Percentiles rank a stretch among this genome's conserved stretches.
Evolutionary conservation across 129 eudicot species (phyloP).

Genomic region (Sambucus nigra): DNA sequence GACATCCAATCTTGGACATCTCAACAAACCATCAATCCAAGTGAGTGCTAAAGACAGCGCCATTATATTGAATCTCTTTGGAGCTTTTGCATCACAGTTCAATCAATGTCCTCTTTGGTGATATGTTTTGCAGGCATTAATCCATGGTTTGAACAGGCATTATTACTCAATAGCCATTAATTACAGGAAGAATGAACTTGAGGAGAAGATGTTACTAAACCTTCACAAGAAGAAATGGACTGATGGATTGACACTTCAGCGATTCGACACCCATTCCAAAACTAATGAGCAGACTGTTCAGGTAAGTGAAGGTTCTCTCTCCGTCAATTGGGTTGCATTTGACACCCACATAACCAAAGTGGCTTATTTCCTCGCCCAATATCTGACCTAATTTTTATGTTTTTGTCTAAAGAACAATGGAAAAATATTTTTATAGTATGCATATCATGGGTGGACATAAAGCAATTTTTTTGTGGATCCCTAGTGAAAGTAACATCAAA

Average conservation of each 20-base stretch:
- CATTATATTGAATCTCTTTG: not conserved
- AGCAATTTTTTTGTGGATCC: no score
- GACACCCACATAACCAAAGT: not conserved
- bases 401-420: no score
- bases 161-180: slow-evolving; percentile 84
- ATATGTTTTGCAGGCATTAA: slow-evolving; percentile 53
- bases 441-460: no score
- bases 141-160: slow-evolving; percentile 90
- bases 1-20: slow-evolving; percentile 94
- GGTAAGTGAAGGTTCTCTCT: slow-evolving; percentile 26
- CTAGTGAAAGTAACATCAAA: no score
- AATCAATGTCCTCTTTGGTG: not conserved
- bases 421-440: no score
- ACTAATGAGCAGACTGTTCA: slow-evolving; percentile 87
- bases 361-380: no score
- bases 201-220: slow-evolving; percentile 84
- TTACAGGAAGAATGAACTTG: slow-evolving; percentile 87
- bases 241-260: slow-evolving; percentile 78
- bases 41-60: slow-evolving; percentile 21
- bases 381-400: no score
- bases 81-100: not conserved
- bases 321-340: not conserved
- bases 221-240: slow-evolving; percentile 96
- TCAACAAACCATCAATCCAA: slow-evolving; percentile 90
- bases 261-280: slow-evolving; percentile 78